Evolutionary conservation across 345 rosid genomes (phyloP).

Genomic region (Raphanus raphanistrum): DNA sequence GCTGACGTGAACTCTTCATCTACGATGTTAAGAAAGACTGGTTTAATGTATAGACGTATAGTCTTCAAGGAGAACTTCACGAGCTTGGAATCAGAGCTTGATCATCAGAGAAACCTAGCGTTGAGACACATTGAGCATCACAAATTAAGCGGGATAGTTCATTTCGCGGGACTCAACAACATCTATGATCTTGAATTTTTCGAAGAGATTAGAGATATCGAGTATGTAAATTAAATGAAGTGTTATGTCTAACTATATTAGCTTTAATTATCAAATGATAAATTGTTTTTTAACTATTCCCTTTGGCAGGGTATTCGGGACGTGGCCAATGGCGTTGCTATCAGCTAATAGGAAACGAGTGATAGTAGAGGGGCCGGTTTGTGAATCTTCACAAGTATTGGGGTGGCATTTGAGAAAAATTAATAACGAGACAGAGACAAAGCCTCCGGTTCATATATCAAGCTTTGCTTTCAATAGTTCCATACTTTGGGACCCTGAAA

Average conservation of each 20-base stretch:
- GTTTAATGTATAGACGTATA: slow-evolving; percentile 78
- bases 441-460: slow-evolving; percentile 60
- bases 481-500: slow-evolving; percentile 85
- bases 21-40: slow-evolving; percentile 63
- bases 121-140: slow-evolving; percentile 76
- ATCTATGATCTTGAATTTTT: slow-evolving; percentile 86
- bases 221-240: slow-evolving; percentile 46
- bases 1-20: slow-evolving; percentile 44
- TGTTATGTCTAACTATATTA: not conserved
- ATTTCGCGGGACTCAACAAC: slow-evolving; percentile 71
- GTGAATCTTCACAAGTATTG: slow-evolving; percentile 75
- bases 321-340: slow-evolving; percentile 84
- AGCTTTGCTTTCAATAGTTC: slow-evolving; percentile 76
- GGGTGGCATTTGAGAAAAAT: slow-evolving; percentile 79
- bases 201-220: slow-evolving; percentile 68
- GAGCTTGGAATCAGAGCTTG: slow-evolving; percentile 57
- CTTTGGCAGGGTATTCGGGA: slow-evolving; percentile 68
- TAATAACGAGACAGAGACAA: slow-evolving; percentile 48
- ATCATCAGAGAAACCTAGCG: slow-evolving; percentile 78
- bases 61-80: slow-evolving; percentile 71
- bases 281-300: not conserved
- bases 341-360: slow-evolving; percentile 64
- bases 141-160: slow-evolving; percentile 75
- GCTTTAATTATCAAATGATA: not conserved
- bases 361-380: slow-evolving; percentile 76